Evolutionary conservation across 1,284 basidiomycete genomes (phyloP).

Genomic region (Schizophyllum amplum): DNA sequence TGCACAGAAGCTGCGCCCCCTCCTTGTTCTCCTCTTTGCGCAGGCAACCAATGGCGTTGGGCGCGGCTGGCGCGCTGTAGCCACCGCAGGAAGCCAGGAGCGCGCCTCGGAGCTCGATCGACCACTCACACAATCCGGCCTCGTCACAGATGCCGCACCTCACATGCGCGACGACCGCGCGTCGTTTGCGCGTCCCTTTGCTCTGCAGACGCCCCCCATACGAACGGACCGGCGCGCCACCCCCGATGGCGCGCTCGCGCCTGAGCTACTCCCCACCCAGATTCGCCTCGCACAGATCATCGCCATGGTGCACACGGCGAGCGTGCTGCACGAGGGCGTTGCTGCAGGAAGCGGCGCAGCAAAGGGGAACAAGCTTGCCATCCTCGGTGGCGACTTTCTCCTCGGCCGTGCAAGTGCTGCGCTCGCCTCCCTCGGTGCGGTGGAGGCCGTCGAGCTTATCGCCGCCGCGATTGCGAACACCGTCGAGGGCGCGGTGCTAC

Average conservation of each 20-base stretch:
- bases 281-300: constrained; percentile 77
- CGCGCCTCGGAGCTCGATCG: constrained; percentile 16
- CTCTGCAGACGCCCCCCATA: constrained; percentile 22
- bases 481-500: constrained; percentile 83
- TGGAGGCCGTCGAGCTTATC: constrained; percentile 78
- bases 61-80: constrained; percentile 38
- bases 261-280: constrained; percentile 59
- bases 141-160: constrained; percentile 69
- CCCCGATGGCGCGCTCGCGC: constrained; percentile 21
- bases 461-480: constrained; percentile 78
- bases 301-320: constrained; percentile 91
- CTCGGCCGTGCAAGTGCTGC: constrained; percentile 75
- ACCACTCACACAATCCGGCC: constrained; percentile 50
- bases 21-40: constrained; percentile 74
- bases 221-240: not conserved
- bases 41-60: constrained; percentile 77
- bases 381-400: constrained; percentile 84
- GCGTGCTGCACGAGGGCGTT: constrained; percentile 82
- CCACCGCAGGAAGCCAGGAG: constrained; percentile 33
- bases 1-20: constrained; percentile 71
- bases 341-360: constrained; percentile 38
- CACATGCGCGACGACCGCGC: constrained; percentile 50
- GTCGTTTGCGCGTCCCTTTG: constrained; percentile 41
- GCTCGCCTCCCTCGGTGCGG: constrained; percentile 62
- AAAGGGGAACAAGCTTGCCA: constrained; percentile 73